These are phyloP conservation scores for Globisporangium cylindrosporum DNA, from an alignment of 352 stramenopile species.

Conservation along the genomic window DNA sequence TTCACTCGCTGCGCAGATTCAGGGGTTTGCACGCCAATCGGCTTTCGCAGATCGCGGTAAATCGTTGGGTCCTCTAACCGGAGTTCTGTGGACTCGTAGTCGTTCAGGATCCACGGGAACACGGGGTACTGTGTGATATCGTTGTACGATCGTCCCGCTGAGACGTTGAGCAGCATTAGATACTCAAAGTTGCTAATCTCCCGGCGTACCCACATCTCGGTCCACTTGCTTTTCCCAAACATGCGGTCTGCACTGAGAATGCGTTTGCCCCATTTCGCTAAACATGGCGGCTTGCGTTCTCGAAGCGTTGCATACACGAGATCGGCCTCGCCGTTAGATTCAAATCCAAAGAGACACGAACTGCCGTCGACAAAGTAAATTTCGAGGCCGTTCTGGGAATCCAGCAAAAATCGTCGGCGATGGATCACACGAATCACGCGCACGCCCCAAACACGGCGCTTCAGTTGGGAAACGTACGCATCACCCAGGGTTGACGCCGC, in stretches of 20 bases:
- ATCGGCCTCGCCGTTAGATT: conserved; percentile 63
- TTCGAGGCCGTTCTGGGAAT: conserved; percentile 69
- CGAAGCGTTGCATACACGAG: conserved; percentile 75
- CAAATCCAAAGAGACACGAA: conserved; percentile 73
- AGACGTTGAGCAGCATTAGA: conserved; percentile 94
- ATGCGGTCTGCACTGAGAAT: conserved; percentile 67
- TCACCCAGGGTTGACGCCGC: conserved; percentile 40
- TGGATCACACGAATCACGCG: conserved; percentile 81
- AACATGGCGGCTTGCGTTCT: conserved; percentile 78
- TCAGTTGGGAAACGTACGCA: conserved; percentile 65
- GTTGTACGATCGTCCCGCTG: conserved; percentile 95
- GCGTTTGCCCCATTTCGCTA: conserved; percentile 76
- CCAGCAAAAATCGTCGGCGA: conserved; percentile 68
- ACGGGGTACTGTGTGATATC: conserved; percentile 98
- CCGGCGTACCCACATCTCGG: conserved; percentile 81
- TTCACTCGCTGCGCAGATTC: conserved; percentile 41
- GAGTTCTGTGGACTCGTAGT: conserved; percentile 94
- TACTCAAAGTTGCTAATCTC: conserved; percentile 96
- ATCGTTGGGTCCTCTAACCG: conserved; percentile 91
- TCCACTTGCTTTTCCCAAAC: conserved; percentile 84
- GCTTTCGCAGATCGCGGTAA: conserved; percentile 96
- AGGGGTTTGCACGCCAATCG: conserved; percentile 91
- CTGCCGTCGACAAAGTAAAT: conserved; percentile 86
- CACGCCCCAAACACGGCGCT: conserved; percentile 72
- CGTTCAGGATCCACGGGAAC: conserved; percentile 97